Base-by-base conservation (phyloP, 2,329 filamentous ascomycete species). In the Pyrenophora graminea region DNA sequence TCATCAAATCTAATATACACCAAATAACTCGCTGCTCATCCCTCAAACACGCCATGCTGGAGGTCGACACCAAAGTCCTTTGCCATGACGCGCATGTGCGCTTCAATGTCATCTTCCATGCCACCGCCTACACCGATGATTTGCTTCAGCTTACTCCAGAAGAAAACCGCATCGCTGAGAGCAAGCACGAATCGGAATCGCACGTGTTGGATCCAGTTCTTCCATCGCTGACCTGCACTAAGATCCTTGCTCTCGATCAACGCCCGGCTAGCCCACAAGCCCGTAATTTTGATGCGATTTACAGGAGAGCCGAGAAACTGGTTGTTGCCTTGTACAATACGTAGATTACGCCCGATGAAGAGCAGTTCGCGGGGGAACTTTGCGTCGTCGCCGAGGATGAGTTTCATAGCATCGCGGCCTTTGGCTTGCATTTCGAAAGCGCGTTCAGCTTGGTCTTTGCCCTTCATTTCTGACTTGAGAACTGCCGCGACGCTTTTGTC, bases 101-200 rank as follows among this genome's bases (percentile, higher is more conserved):
- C 82, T 78, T 97, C 94, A 55, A 97, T 86, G 70, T 93, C 91
- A 68, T 97, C 93, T 71, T 97, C 94, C 89, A 97, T 94, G 0
- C 92, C 92, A 8, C 85, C 82, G 0, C 92, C 91, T 2, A 86
- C 73, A 0, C 90, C 89, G 10, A 97, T 68, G 70, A 84, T 82
- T 76, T 97, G 92, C 60, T 85, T 82, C 6, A 95, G 43, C 76
- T 89, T 90, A 63, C 85, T 88, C 62, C 88, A 88, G 72, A 89
- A 95, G 72, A 96, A 99, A 9, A 88, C 84, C 0, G 95, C 68
- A 72, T 97, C 94, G 13, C 86, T 89, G 4, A 83, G 80, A 13
- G 90, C 76, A 61, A 99, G 72, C 31, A 96, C 89, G 1, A 85
- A 71, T 62, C 86, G 85, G 76, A 97, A 97, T n/a, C 96, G 63